A percentile compares a stretch with the other conserved stretches of the same genome.
phyloP scores from a whole-genome alignment of 768 basidiomycete species.

The Porphyrellus cyaneotinctus region DNA sequence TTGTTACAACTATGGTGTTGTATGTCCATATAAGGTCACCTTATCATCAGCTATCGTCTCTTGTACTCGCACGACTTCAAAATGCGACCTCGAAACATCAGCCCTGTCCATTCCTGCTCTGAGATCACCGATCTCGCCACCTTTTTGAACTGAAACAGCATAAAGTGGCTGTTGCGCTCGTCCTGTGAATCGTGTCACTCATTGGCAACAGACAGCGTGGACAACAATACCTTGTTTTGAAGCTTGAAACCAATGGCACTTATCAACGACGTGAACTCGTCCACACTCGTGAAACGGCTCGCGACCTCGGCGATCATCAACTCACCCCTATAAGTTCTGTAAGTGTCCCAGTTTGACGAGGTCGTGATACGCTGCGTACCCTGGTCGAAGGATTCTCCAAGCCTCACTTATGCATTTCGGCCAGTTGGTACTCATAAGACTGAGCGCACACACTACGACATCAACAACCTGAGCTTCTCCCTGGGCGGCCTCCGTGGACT shows the following conservation, averaged over 20 bases:
- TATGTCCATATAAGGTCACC: neutral
- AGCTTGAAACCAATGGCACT: conserved; percentile 70
- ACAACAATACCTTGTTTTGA: conserved; percentile 52
- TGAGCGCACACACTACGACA: conserved; percentile 88
- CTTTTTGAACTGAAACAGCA: conserved; percentile 77
- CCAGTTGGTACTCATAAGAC: conserved; percentile 98
- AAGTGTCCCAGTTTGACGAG: conserved; percentile 4
- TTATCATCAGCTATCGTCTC: conserved; percentile 45
- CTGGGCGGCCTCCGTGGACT: conserved; percentile 34
- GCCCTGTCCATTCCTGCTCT: conserved; percentile 56
- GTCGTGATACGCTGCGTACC: conserved; percentile 45
- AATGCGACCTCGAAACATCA: conserved; percentile 50
- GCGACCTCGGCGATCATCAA: conserved; percentile 88
- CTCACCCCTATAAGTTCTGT: conserved; percentile 52
- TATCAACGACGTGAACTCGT: conserved; percentile 64
- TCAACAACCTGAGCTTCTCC: conserved; percentile 80
- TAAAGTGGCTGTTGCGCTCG: conserved; percentile 79
- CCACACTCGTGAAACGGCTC: conserved; percentile 69
- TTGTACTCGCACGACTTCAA: conserved; percentile 94
- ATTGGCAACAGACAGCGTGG: neutral
- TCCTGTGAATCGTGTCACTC: conserved; percentile 46
- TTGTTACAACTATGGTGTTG: no score
- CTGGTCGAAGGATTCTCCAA: conserved; percentile 79
- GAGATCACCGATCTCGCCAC: conserved; percentile 41
- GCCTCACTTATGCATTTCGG: conserved; percentile 84